Conservation (phyloP, 2,329 filamentous ascomycete genomes). For the Aaosphaeria pasadenensis region DNA sequence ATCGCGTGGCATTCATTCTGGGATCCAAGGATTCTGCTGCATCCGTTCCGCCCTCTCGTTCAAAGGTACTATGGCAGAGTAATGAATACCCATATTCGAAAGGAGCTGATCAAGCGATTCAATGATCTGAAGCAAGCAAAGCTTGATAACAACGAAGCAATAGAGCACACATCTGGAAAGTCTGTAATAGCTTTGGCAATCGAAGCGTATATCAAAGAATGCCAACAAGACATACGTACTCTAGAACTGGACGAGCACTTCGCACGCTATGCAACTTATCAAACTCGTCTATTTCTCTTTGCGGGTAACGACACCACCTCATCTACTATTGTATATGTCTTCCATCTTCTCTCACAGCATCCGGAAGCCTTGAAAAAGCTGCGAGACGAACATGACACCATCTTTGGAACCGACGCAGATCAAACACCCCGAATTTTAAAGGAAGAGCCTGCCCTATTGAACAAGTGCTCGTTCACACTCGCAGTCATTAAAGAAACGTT, state of each 20-base stretch:
- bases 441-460: conserved; percentile 3
- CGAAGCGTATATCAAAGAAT: conserved; percentile 4
- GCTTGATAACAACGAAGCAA: background rate
- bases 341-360: conserved; percentile 4
- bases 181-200: conserved; percentile 5
- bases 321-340: conserved; percentile 1
- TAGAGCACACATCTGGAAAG: background rate
- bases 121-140: background rate
- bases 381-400: conserved; percentile 45
- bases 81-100: conserved; percentile 14
- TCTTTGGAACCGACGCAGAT: conserved; percentile 41
- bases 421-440: background rate
- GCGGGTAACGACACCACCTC: conserved; percentile 41
- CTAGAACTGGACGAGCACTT: conserved; percentile 11
- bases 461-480: conserved; percentile 3
- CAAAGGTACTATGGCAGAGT: conserved; percentile 23
- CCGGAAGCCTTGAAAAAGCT: conserved; percentile 9
- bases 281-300: conserved; percentile 37
- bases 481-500: conserved; percentile 8
- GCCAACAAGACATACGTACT: background rate
- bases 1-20: conserved; percentile 4
- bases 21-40: conserved; percentile 3
- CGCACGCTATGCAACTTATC: conserved; percentile 14
- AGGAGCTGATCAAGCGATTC: conserved; percentile 12
- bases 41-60: conserved; percentile 5